These are phyloP conservation scores for Xerocomus potaroensis DNA, from an alignment of 768 basidiomycete genomes.

Conservation along the genomic window DNA sequence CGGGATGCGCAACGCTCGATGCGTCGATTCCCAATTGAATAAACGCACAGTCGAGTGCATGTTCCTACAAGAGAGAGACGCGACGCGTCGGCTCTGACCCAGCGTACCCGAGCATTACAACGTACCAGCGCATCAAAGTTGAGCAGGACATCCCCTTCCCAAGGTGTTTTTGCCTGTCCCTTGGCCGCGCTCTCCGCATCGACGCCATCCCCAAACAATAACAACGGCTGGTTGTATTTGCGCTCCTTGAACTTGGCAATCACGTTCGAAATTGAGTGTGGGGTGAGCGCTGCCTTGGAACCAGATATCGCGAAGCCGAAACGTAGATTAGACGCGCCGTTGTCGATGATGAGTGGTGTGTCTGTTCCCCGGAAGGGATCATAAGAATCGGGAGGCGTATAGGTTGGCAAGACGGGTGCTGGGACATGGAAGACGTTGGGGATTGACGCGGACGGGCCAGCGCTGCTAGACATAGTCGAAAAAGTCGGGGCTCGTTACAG, in stretches of 20 bases:
- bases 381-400: constrained; percentile 44
- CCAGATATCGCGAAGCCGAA: constrained; percentile 74
- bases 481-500: too few relatives aligned
- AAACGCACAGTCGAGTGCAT: constrained; percentile 90
- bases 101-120: constrained; percentile 9
- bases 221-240: constrained; percentile 71
- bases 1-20: constrained; percentile 73
- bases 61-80: constrained; percentile 61
- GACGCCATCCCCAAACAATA: constrained; percentile 85
- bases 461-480: too few relatives aligned
- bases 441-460: constrained; percentile 7
- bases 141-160: constrained; percentile 91
- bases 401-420: constrained; percentile 28
- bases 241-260: constrained; percentile 89
- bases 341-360: constrained; percentile 82
- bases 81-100: neutral
- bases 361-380: constrained; percentile 42
- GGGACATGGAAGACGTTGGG: constrained; percentile 18
- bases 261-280: constrained; percentile 63
- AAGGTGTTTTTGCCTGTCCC: constrained; percentile 74
- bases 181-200: constrained; percentile 84
- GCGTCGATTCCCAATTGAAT: constrained; percentile 81
- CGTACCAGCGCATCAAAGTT: constrained; percentile 92
- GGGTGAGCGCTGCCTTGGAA: constrained; percentile 25
- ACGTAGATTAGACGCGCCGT: constrained; percentile 76